Evolutionary conservation across 192 early-diverging fungal species (phyloP).

Genomic region (Coemansia sp.): DNA sequence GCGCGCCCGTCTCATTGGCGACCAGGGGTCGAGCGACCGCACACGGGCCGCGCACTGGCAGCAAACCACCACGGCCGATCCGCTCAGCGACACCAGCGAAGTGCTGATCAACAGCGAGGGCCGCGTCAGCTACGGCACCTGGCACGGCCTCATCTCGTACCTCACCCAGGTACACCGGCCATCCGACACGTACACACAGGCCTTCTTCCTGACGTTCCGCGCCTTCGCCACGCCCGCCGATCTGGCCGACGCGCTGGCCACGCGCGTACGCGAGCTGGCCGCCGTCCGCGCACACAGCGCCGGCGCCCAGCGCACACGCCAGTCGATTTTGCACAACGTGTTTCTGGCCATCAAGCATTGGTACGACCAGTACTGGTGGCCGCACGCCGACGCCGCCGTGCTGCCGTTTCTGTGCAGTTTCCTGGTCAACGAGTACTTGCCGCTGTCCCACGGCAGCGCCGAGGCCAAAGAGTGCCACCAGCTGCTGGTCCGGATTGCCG

Average conservation of each 20-base stretch:
- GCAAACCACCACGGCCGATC: background rate
- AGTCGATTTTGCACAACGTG: constrained; percentile 67
- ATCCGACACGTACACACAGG: constrained; percentile 52
- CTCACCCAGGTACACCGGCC: constrained; percentile 50
- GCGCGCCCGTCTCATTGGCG: constrained; percentile 31
- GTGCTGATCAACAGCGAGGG: constrained; percentile 45
- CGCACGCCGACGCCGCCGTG: constrained; percentile 45
- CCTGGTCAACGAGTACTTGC: constrained; percentile 30
- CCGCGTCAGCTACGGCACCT: constrained; percentile 49
- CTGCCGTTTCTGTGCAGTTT: constrained; percentile 34
- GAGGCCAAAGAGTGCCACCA: constrained; percentile 28
- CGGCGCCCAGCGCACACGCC: constrained; percentile 60
- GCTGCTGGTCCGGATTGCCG: constrained; percentile 21
- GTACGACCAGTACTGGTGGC: constrained; percentile 70
- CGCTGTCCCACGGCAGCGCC: constrained; percentile 9
- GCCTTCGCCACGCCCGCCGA: constrained; percentile 69
- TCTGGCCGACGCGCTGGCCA: constrained; percentile 59
- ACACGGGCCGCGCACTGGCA: constrained; percentile 4
- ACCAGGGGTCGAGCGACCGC: background rate
- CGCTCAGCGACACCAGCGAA: constrained; percentile 4
- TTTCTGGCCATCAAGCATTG: constrained; percentile 77
- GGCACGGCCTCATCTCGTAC: constrained; percentile 35
- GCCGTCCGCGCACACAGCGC: background rate
- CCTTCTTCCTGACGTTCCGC: constrained; percentile 86
- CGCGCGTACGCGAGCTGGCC: constrained; percentile 58